Percentiles rank a stretch among this genome's conserved stretches.
Evolutionary conservation across 1,284 basidiomycete species (phyloP).

Genomic region (Rhodotorula sp.): DNA sequence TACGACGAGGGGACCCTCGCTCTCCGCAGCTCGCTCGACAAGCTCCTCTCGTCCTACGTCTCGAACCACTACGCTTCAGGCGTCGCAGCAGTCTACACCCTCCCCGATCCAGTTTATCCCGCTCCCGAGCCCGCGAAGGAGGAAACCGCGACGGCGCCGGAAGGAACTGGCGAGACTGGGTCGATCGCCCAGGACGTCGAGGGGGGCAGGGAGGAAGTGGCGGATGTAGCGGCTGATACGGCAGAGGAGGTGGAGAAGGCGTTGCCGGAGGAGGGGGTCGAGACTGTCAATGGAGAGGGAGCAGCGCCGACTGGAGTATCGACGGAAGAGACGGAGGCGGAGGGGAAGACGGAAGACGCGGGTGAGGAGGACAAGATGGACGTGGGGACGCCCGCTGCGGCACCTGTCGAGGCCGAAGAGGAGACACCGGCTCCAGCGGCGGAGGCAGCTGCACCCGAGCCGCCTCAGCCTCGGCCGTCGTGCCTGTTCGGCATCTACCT

Average conservation of each 20-base stretch:
- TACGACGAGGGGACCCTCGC: conserved; percentile 65
- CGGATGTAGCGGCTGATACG: conserved; percentile 9
- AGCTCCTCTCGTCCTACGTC: conserved; percentile 66
- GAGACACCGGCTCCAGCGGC: neutral
- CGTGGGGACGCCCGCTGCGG: conserved; percentile 5
- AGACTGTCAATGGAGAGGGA: conserved; percentile 20
- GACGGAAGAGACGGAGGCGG: neutral
- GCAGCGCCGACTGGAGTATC: conserved; percentile 7
- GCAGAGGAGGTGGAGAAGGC: conserved; percentile 23
- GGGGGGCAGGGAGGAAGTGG: neutral
- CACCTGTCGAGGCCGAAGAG: neutral
- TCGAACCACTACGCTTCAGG: conserved; percentile 74
- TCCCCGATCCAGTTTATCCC: conserved; percentile 24
- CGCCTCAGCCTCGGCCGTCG: conserved; percentile 7
- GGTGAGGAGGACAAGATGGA: conserved; percentile 5
- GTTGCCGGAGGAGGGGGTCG: neutral
- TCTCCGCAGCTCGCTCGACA: conserved; percentile 69
- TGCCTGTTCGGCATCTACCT: conserved; percentile 69
- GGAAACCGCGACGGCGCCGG: neutral
- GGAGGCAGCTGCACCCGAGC: conserved; percentile 10
- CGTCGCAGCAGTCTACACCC: conserved; percentile 63
- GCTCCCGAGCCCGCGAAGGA: neutral
- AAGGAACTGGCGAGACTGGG: conserved; percentile 2
- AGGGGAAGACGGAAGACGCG: neutral
- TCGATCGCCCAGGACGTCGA: conserved; percentile 36